phyloP scores from a whole-genome alignment of 139 green algal genomes.

The Coelastrella sp. region DNA sequence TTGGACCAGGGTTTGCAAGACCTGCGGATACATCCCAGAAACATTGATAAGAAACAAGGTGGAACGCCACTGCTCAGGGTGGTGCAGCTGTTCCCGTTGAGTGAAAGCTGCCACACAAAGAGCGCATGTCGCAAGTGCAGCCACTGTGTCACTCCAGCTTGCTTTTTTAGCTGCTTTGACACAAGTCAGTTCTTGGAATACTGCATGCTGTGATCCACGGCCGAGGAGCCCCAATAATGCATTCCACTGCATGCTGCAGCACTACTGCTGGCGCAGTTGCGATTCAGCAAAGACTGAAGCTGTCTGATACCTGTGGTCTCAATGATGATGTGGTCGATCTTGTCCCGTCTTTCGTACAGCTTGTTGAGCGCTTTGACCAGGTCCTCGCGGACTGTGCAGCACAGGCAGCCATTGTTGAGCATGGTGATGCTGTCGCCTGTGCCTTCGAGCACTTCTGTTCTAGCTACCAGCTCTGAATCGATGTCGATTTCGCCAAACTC shows the following conservation, averaged over 20 bases:
- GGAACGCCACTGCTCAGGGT: neutral
- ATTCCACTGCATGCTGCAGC: too few species aligned
- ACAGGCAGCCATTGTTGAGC: conserved; percentile 97
- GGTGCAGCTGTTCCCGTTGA: neutral
- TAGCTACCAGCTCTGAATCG: conserved; percentile 85
- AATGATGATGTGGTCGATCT: conserved; percentile 96
- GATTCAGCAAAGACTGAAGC: neutral
- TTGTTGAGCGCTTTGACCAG: conserved; percentile 87
- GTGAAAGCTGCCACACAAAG: too few species aligned
- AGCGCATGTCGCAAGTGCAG: too few species aligned
- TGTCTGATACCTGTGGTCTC: conserved; percentile 88
- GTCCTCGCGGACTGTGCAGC: conserved; percentile 93
- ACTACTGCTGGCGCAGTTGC: neutral
- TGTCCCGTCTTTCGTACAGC: conserved; percentile 71
- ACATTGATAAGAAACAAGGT: too few species aligned
- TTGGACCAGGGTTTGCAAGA: conserved; percentile 93
- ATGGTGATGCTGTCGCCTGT: conserved; percentile 88
- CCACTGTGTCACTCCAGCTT: too few species aligned
- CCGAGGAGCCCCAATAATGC: too few species aligned
- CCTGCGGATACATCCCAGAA: conserved; percentile 53
- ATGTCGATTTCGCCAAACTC: conserved; percentile 99
- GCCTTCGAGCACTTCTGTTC: conserved; percentile 66
- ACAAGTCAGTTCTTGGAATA: too few species aligned
- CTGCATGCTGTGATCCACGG: too few species aligned
- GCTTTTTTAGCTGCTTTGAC: too few species aligned